Evolutionary conservation across 192 early-diverging fungal genomes (phyloP), one percentile per base, ranked within the genome.

Genomic region (Funneliformis mosseae): DNA sequence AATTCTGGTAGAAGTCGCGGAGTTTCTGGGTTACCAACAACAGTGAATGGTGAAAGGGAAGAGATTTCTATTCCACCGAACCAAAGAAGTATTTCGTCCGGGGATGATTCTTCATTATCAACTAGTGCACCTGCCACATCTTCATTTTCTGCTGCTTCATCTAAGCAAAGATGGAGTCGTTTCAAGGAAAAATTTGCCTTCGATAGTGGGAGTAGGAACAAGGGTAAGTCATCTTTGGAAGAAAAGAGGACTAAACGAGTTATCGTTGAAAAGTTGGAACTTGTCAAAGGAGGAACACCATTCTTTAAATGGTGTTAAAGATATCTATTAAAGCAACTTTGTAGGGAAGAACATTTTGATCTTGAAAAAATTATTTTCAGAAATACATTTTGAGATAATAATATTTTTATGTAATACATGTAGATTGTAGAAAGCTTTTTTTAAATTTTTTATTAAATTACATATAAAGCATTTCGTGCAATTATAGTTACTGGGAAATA

Each of bases 251-350:
- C 38, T 10, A 79, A 70, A 61, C 21, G 9, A 39, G 67, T 79
- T 25, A 43, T 79, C 59, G 3, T 33, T 69, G 78, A 79, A 55
- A 63, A 11, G 21, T 50, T 79, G 10, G 78, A 79, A 41, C 16
- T 38, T 4, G 78, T 79, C n/a, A 79, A 70, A 41, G 78, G 78
- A 4, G 63, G 28, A 23, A 41, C 59, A n/a, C 77, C 77, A 33
- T 78, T 78, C 33, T 78, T 78, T 23, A 67, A 42, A 25, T 78
- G 77, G 18, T 78, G 77, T 67, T 78, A 67, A 78, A 27, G 25
- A 25, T n/a, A n/a, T n/a, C n/a, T n/a, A n/a, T n/a, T n/a, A n/a
- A n/a, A n/a, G n/a, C 5, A 18, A 4, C 5, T 21, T 55, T 55
- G n/a, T n/a, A n/a, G n/a, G 18, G 18, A 18, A 18, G 12, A 48